Evolutionary conservation across 2,329 filamentous ascomycete species (phyloP), one percentile per base, ranked within the genome.

Genomic region (Alternaria solani): DNA sequence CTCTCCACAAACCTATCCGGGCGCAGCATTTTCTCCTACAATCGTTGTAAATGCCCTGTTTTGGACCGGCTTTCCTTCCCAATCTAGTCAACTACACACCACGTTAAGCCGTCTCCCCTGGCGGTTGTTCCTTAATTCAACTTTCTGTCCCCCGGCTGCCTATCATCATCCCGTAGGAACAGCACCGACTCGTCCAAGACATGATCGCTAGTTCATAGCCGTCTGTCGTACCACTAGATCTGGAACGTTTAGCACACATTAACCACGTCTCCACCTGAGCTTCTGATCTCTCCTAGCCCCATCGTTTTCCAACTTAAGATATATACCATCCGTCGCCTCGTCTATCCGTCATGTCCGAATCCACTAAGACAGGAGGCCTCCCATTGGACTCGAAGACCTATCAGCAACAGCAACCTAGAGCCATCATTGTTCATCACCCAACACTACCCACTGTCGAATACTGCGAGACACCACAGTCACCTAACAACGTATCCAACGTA

Each of bases 21-120:
- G 72, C 73, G 75, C 73, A 76, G 74, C 71, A 66, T 64, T 64
- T 64, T 47, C 57, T 53, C 61, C 70, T 71, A 65, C 67, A 68
- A 69, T 66, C 67, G 66, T 72, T 65, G 62, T 69, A 67, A 68
- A 69, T 69, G 63, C 64, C 74, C 66, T 68, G 65, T 71, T 74
- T 78, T 77, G 75, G 73, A 70, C 69, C 75, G 67, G 72, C 65
- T 54, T 47, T 71, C 46, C 47, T 65, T 62, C 74, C 73, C 63
- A 62, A 66, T 70, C 47, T 58, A 70, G 71, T 61, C 63, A 61
- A 59, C 57, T 62, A 66, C 67, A 64, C 60, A 70, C 68, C 67
- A 65, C 61, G 63, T 62, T 61, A 65, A 61, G 62, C 67, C 59
- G 54, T 68, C 61, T 66, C 58, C 73, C 70, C 70, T 67, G 67